A percentile compares a stretch with the other conserved stretches of the same genome.
These are phyloP conservation scores for Cerrena zonata DNA, from an alignment of 1,284 basidiomycete genomes.

Conservation along the genomic window DNA sequence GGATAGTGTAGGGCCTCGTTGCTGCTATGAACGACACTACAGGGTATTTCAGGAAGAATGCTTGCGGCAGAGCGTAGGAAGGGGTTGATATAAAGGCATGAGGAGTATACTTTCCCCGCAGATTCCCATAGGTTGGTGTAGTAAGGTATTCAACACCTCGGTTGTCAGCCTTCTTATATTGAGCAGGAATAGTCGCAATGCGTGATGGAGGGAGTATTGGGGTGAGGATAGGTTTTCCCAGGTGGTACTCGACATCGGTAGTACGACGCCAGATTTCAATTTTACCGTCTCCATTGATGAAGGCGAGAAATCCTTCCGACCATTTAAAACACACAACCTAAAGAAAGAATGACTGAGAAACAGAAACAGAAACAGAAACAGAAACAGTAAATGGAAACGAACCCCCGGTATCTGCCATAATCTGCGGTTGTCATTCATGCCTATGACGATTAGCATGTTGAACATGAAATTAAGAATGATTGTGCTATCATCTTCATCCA, in stretches of 20 bases:
- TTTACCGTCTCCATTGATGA: slow-evolving; percentile 15
- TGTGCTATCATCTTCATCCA: slow-evolving; percentile 20
- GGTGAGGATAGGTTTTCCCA: slow-evolving; percentile 6
- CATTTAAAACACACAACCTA: neutral
- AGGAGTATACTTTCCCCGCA: slow-evolving; percentile 19
- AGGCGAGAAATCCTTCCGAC: slow-evolving; percentile 19
- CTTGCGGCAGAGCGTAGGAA: slow-evolving; percentile 11
- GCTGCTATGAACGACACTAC: slow-evolving; percentile 14
- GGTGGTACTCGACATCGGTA: slow-evolving; percentile 5
- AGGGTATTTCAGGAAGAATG: slow-evolving; percentile 15
- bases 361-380: no score
- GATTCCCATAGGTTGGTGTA: neutral
- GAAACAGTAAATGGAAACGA: neutral
- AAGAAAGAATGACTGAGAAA: no score
- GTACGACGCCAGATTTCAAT: slow-evolving; percentile 22
- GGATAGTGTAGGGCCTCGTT: slow-evolving; percentile 11
- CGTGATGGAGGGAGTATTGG: slow-evolving; percentile 13
- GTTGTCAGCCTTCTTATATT: slow-evolving; percentile 10
- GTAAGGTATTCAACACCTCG: neutral
- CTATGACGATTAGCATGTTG: slow-evolving; percentile 11
- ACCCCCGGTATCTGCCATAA: slow-evolving; percentile 20
- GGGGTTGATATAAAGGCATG: slow-evolving; percentile 17
- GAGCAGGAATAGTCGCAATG: slow-evolving; percentile 14
- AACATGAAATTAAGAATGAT: slow-evolving; percentile 12
- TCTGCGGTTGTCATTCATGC: slow-evolving; percentile 16